Base-by-base conservation (phyloP, 306 rosid species). In the Dicorynia guianensis region DNA sequence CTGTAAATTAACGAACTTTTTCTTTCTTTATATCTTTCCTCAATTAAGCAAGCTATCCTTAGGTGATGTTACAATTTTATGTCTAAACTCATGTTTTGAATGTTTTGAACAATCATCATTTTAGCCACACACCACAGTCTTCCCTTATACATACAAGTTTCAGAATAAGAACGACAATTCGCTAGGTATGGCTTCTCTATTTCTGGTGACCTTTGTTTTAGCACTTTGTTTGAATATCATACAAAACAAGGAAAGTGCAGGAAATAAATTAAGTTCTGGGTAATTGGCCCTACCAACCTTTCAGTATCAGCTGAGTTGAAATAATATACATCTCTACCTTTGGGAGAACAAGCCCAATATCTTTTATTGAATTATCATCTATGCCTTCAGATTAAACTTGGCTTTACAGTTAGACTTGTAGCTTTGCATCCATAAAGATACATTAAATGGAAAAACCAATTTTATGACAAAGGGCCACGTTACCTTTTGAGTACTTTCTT, bases 121-220 rank as follows among this genome's bases (percentile, higher is more conserved):
- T 83, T 52, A 91, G 98, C 86, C 63, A 17, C 44, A 82, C 82
- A 89, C 84, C 15, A 85, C 93, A 30, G 73, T 89, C 49, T 93
- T 88, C 72, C 98, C 96, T 3, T 40, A 71, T 72, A 54, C 93
- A 12, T 93, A 71, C 85, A 73, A 11, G 14, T 87, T 75, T 83
- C 72, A 56, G 67, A 72, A 81, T 64, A 44, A 20, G 64, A 4
- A 40, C 0, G 97, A 93, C 84, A 82, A 67, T 18, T 88, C 90
- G 11, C 71, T 91, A 76, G 97, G 97, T 91, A 89, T 84, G 83
- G 46, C 75, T 5, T 63, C n/a, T n/a, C n/a, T n/a, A n/a, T n/a
- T n/a, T n/a, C n/a, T n/a, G n/a, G n/a, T n/a, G n/a, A n/a, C 65
- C 40, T 25, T 67, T 76, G 38, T 18, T 56, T 55, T 67, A 35